Percentiles rank a stretch among this genome's conserved stretches.
Conservation (phyloP, 495 filamentous ascomycete genomes). For the Collariella sp. region DNA sequence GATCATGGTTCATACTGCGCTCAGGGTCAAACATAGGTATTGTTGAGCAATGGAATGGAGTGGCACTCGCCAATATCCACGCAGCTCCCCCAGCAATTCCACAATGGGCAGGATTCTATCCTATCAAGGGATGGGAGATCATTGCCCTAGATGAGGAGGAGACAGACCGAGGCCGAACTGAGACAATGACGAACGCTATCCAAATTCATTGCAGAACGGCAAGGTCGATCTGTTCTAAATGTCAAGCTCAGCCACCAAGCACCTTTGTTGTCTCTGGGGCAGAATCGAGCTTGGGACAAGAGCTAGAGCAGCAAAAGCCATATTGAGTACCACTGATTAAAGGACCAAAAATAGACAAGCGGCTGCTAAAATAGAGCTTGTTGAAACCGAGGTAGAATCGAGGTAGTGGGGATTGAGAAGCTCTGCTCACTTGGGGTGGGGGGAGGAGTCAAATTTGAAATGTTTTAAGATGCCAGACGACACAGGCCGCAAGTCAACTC, state of each 20-base stretch:
- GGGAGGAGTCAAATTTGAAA: too few relatives aligned
- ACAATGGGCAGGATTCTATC: conserved; percentile 23
- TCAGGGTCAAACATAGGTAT: conserved; percentile 3
- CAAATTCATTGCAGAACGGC: neutral
- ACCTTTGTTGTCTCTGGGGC: too few relatives aligned
- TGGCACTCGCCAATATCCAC: conserved; percentile 22
- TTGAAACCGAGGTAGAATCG: too few relatives aligned
- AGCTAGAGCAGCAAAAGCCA: too few relatives aligned
- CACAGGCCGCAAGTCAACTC: too few relatives aligned
- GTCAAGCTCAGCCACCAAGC: neutral
- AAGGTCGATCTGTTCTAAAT: conserved; percentile 3
- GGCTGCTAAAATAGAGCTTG: too few relatives aligned
- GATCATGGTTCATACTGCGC: conserved; percentile 23
- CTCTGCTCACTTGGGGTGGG: too few relatives aligned
- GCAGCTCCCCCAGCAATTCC: conserved; percentile 14
- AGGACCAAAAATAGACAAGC: too few relatives aligned
- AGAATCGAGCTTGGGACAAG: too few relatives aligned
- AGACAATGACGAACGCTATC: conserved; percentile 15
- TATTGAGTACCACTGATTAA: too few relatives aligned
- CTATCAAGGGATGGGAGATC: conserved; percentile 6
- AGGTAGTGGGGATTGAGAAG: too few relatives aligned
- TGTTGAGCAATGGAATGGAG: conserved; percentile 13
- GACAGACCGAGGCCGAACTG: conserved; percentile 19
- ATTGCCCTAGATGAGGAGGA: conserved; percentile 12
- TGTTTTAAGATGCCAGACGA: too few relatives aligned